Evolutionary conservation across 331 rosid species (phyloP).

Genomic region (Pyracantha coccinea): DNA sequence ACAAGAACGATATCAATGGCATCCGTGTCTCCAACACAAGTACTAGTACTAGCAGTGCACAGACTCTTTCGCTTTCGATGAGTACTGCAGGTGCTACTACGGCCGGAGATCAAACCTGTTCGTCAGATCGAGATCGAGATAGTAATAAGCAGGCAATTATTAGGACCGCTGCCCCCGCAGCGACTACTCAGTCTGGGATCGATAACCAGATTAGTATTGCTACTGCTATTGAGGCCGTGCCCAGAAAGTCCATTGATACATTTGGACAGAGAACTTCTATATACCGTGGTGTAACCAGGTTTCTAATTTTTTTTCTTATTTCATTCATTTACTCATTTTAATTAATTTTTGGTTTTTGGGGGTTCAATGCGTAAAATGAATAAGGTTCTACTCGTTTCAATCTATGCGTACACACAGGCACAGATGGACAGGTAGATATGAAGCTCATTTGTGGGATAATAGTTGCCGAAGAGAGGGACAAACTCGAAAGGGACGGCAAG

Average conservation of each 20-base stretch:
- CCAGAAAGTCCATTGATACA: conserved; percentile 74
- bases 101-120: conserved; percentile 37
- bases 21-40: background rate
- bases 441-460: conserved; percentile 92
- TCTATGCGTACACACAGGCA: conserved; percentile 35
- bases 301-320: background rate
- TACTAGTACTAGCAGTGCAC: conserved; percentile 17
- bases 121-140: conserved; percentile 21
- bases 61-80: conserved; percentile 70
- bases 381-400: background rate
- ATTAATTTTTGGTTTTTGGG: background rate
- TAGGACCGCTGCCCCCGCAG: background rate
- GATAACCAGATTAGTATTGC: conserved; percentile 15
- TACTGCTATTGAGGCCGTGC: conserved; percentile 29
- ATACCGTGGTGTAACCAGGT: conserved; percentile 98
- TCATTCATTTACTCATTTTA: background rate
- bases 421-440: conserved; percentile 97
- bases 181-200: background rate
- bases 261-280: conserved; percentile 95
- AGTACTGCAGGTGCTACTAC: conserved; percentile 41
- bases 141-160: background rate
- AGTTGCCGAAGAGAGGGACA: conserved; percentile 97
- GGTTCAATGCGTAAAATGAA: background rate
- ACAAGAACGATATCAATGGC: conserved; percentile 5
- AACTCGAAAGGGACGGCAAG: conserved; percentile 96